phyloP scores from a whole-genome alignment of 2,329 filamentous ascomycete species.

The Fusarium clavum region DNA sequence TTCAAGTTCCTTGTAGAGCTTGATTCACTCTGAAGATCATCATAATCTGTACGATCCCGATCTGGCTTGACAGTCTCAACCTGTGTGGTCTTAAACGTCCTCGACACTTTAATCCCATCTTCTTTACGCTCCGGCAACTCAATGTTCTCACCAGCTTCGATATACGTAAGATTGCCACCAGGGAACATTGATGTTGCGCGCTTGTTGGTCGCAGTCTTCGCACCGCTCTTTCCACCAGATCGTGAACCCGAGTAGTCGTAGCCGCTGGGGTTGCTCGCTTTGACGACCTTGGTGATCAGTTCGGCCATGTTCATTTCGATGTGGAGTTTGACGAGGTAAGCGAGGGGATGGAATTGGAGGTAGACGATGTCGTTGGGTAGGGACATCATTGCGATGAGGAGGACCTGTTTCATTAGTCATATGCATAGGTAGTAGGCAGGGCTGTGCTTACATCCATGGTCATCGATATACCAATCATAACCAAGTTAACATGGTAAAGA shows the following conservation, averaged over 20 bases:
- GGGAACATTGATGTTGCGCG: slow-evolving; percentile 39
- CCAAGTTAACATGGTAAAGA: slow-evolving; percentile 54
- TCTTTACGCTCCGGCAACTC: slow-evolving; percentile 33
- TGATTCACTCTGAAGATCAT: slow-evolving; percentile 44
- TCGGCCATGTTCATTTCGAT: slow-evolving; percentile 67
- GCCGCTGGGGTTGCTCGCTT: slow-evolving; percentile 42
- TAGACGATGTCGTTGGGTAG: slow-evolving; percentile 48
- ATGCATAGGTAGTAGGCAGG: fast-evolving
- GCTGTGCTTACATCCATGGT: slow-evolving; percentile 43
- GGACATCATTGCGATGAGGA: slow-evolving; percentile 50
- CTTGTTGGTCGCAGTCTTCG: slow-evolving; percentile 15
- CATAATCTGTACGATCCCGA: slow-evolving; percentile 32
- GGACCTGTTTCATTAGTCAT: slow-evolving; percentile 28
- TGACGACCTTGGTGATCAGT: slow-evolving; percentile 58
- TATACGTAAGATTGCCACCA: slow-evolving; percentile 34
- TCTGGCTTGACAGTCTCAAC: slow-evolving; percentile 33
- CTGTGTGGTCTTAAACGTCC: slow-evolving; percentile 43
- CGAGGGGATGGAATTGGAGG: slow-evolving; percentile 64
- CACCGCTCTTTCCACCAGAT: slow-evolving; percentile 36
- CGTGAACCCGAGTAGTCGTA: slow-evolving; percentile 42
- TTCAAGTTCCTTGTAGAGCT: slow-evolving; percentile 44
- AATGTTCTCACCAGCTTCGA: slow-evolving; percentile 40
- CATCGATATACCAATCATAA: slow-evolving; percentile 49
- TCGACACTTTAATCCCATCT: slow-evolving; percentile 43
- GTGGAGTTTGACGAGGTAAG: slow-evolving; percentile 65